Evolutionary conservation across 805 yeast genomes (phyloP).

Genomic region (Clavispora asparagi): DNA sequence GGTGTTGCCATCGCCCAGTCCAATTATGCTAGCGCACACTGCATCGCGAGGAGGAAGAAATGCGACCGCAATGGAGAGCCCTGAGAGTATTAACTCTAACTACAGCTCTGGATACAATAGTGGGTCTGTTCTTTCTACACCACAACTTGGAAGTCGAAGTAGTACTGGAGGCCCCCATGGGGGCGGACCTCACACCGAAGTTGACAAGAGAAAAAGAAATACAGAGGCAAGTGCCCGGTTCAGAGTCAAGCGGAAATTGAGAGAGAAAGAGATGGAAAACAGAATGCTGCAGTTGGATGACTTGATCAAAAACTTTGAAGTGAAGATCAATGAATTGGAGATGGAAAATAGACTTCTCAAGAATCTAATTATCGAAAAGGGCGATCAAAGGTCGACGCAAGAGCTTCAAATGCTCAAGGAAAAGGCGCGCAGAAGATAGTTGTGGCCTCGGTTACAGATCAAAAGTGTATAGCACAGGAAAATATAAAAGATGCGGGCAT

Average conservation of each 20-base stretch:
- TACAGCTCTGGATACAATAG: slow-evolving; percentile 11
- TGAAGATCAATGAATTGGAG: slow-evolving; percentile 48
- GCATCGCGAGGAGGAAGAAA: not conserved
- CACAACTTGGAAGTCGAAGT: slow-evolving; percentile 1
- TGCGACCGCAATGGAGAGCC: slow-evolving; percentile 5
- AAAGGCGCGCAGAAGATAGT: slow-evolving; percentile 1
- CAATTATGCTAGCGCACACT: not conserved
- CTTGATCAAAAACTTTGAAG: slow-evolving; percentile 40
- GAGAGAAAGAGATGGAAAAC: slow-evolving; percentile 55
- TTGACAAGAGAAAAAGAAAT: slow-evolving; percentile 53
- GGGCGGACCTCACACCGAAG: slow-evolving; percentile 13
- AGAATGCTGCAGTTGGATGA: slow-evolving; percentile 40
- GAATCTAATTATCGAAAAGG: slow-evolving; percentile 49
- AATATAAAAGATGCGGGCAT: not conserved
- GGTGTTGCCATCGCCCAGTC: not conserved
- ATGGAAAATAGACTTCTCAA: slow-evolving; percentile 59
- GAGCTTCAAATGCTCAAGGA: slow-evolving; percentile 33
- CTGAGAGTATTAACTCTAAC: slow-evolving; percentile 6
- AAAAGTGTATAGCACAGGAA: not conserved
- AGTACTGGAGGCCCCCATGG: not conserved
- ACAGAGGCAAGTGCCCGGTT: slow-evolving; percentile 65
- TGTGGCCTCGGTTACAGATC: not conserved
- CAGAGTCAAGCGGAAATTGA: slow-evolving; percentile 55
- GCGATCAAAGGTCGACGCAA: slow-evolving; percentile 40
- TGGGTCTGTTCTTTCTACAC: slow-evolving; percentile 5